phyloP scores from a whole-genome alignment of 306 rosid species.

The Sophora flavescens region DNA sequence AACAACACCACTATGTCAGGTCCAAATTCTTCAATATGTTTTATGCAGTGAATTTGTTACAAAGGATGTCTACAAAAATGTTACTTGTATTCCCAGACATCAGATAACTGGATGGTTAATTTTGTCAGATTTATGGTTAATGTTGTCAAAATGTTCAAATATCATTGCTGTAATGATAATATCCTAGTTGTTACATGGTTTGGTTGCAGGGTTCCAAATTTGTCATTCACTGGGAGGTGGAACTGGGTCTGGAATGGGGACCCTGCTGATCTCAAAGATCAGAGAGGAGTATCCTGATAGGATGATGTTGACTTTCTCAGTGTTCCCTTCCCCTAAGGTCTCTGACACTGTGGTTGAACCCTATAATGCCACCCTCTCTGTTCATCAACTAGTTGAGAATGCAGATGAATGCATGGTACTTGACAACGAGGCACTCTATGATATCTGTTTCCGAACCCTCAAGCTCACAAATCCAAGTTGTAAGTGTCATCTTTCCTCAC shows the following conservation, averaged over 20 bases:
- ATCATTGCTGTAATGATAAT: too few relatives aligned
- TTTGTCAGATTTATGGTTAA: too few relatives aligned
- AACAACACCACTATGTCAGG: neutral
- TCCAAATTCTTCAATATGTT: neutral
- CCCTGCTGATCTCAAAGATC: conserved; percentile 78
- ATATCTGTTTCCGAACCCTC: conserved; percentile 81
- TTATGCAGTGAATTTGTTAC: neutral
- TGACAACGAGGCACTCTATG: conserved; percentile 86
- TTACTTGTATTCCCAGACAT: too few relatives aligned
- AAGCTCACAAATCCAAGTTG: conserved; percentile 92
- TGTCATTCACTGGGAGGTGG: conserved; percentile 87
- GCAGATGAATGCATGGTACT: conserved; percentile 90
- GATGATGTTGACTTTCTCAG: conserved; percentile 88
- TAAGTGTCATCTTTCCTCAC: conserved; percentile 43
- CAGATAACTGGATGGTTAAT: too few relatives aligned
- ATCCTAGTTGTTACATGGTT: conserved; percentile 5
- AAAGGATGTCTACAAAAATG: too few relatives aligned
- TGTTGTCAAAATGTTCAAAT: neutral
- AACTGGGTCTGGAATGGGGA: conserved; percentile 89
- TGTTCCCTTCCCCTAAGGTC: conserved; percentile 82
- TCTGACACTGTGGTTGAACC: conserved; percentile 89
- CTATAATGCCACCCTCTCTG: conserved; percentile 83
- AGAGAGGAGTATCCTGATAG: conserved; percentile 86
- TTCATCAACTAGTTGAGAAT: conserved; percentile 80
- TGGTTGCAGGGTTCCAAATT: conserved; percentile 69